A percentile compares a stretch with the other conserved stretches of the same genome.
Conservation (phyloP, 805 yeast species). For the Saccharomycopsis lassenensis region DNA sequence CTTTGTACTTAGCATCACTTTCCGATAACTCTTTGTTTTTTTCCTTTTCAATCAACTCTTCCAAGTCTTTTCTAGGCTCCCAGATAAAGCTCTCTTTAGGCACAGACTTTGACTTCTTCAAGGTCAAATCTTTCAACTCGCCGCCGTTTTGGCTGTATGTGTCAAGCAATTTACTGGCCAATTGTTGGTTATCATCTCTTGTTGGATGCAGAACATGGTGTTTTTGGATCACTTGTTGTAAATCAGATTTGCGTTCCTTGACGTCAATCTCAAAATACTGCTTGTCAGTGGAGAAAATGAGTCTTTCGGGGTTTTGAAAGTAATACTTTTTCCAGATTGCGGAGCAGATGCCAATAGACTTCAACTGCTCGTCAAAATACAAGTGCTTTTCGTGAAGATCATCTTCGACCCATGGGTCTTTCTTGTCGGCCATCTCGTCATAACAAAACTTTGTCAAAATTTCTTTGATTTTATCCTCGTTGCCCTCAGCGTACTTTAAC, state of each 20-base stretch:
- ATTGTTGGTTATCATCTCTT: constrained; percentile 11
- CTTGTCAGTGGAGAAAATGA: constrained; percentile 22
- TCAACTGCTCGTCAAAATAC: constrained; percentile 21
- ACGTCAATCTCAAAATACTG: constrained; percentile 23
- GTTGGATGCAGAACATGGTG: constrained; percentile 1
- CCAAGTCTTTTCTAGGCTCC: constrained; percentile 14
- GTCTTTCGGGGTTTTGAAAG: constrained; percentile 23
- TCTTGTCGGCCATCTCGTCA: constrained; percentile 18
- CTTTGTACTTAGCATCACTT: constrained; percentile 21
- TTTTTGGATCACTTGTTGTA: neutral
- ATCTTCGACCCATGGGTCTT: constrained; percentile 22
- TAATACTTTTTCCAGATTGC: constrained; percentile 23
- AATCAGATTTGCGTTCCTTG: constrained; percentile 18
- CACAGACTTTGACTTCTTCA: constrained; percentile 7
- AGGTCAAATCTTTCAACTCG: constrained; percentile 10
- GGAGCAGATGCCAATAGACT: constrained; percentile 23
- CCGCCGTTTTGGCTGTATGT: constrained; percentile 12
- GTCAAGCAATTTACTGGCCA: constrained; percentile 2
- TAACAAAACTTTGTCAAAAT: constrained; percentile 19
- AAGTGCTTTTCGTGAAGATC: constrained; percentile 15
- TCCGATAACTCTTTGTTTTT: constrained; percentile 16
- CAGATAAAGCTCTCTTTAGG: constrained; percentile 10
- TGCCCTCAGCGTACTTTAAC: constrained; percentile 8
- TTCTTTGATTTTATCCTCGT: constrained; percentile 7
- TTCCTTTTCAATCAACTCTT: constrained; percentile 7